Evolutionary conservation across 345 rosid species (phyloP).

Genomic region (Citrus unshiu): DNA sequence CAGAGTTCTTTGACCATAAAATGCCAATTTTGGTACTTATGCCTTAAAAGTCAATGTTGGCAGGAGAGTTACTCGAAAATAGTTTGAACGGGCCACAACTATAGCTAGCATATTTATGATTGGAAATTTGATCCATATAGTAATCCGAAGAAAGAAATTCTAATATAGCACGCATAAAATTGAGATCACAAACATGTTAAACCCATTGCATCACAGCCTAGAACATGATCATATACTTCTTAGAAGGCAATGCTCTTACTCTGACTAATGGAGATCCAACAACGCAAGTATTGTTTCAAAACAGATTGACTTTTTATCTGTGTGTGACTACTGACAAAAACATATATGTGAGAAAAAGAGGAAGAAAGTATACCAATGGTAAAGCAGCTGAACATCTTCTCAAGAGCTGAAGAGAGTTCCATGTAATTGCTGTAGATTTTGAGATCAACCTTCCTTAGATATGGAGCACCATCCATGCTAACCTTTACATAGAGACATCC

Average conservation of each 20-base stretch:
- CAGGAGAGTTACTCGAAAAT: background rate
- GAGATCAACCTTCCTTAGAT: slow-evolving; percentile 59
- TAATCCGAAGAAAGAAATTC: background rate
- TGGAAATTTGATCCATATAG: background rate
- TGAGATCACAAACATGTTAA: too few species aligned
- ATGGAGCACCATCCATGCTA: slow-evolving; percentile 63
- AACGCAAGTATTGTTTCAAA: background rate
- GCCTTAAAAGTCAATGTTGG: background rate
- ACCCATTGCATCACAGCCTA: background rate
- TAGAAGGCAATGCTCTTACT: background rate
- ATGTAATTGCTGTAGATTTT: slow-evolving; percentile 34
- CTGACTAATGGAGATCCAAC: background rate
- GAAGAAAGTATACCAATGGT: slow-evolving; percentile 38
- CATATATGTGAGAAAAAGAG: background rate
- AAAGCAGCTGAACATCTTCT: slow-evolving; percentile 63
- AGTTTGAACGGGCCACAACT: background rate
- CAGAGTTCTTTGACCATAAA: background rate
- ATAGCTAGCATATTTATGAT: background rate
- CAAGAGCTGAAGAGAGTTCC: slow-evolving; percentile 42
- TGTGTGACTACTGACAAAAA: background rate
- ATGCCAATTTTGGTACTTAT: background rate
- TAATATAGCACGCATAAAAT: background rate
- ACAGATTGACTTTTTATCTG: background rate
- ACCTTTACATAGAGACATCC: slow-evolving; percentile 55
- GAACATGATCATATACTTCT: background rate